Percentiles rank a stretch among this genome's conserved stretches.
Conservation (phyloP, 108 stramenopile genomes). For the Cyclotella cryptica region DNA sequence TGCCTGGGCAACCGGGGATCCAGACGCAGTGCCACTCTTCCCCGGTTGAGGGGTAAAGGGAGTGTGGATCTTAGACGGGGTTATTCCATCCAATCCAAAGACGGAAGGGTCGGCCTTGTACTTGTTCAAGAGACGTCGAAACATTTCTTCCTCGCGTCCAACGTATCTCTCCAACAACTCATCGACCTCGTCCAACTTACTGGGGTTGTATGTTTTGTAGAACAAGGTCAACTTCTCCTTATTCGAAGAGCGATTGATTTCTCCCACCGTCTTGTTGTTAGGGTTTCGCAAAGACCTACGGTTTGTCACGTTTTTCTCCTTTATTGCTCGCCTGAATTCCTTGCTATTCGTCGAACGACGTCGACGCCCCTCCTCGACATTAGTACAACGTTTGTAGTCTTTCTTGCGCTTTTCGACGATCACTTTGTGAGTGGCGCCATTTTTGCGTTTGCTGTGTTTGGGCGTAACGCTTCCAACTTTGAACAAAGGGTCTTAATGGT, state of each 20-base stretch:
- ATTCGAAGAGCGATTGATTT: neutral
- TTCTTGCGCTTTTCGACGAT: neutral
- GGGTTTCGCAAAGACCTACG: neutral
- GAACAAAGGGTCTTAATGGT: neutral
- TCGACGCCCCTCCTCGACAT: neutral
- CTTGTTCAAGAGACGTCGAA: constrained; percentile 2
- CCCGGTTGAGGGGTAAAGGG: neutral
- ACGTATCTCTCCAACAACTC: neutral
- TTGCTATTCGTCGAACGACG: neutral
- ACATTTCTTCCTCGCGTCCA: constrained; percentile 11
- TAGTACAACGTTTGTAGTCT: constrained; percentile 1
- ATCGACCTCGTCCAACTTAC: constrained; percentile 3
- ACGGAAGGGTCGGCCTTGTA: constrained; percentile 9
- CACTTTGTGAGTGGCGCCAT: constrained; percentile 1
- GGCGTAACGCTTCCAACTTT: neutral
- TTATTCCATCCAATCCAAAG: neutral
- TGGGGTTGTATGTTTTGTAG: constrained; percentile 2
- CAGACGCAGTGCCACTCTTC: neutral
- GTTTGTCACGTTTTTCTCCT: neutral
- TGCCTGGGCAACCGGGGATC: neutral
- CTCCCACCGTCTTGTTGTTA: neutral
- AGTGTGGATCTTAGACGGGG: neutral
- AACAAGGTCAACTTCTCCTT: constrained; percentile 2
- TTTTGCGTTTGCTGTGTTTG: neutral
- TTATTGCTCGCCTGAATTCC: neutral